phyloP scores from a whole-genome alignment of 495 filamentous ascomycete species.

The Penicillium fimorum region DNA sequence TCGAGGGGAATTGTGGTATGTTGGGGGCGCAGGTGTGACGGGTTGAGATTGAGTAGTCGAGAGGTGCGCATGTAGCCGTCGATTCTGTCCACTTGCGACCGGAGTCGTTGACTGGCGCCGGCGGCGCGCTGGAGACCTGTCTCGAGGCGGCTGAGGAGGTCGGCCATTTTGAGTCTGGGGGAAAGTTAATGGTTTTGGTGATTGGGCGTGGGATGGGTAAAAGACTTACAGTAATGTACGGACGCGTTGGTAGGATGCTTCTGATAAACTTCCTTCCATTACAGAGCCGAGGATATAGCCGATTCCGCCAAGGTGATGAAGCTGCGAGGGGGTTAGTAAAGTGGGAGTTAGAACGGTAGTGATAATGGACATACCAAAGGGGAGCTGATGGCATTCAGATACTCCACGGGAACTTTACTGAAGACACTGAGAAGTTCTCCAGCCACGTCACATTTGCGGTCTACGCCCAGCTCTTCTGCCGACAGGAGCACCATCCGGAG shows the following conservation, averaged over 20 bases:
- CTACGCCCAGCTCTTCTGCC: slow-evolving; percentile 38
- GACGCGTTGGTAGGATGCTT: slow-evolving; percentile 44
- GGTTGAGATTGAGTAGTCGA: slow-evolving; percentile 19
- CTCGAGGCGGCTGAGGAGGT: slow-evolving; percentile 48
- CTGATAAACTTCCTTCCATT: slow-evolving; percentile 48
- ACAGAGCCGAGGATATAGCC: slow-evolving; percentile 50
- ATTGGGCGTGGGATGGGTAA: background rate
- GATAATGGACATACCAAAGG: slow-evolving; percentile 33
- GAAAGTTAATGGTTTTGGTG: background rate
- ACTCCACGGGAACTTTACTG: slow-evolving; percentile 42
- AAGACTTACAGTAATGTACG: slow-evolving; percentile 39
- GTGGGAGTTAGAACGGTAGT: background rate
- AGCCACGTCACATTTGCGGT: slow-evolving; percentile 49
- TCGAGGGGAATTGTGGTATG: slow-evolving; percentile 7
- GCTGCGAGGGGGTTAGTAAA: slow-evolving; percentile 10
- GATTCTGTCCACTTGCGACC: slow-evolving; percentile 44
- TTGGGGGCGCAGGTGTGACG: slow-evolving; percentile 12
- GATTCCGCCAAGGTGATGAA: slow-evolving; percentile 51
- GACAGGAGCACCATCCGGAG: slow-evolving; percentile 50
- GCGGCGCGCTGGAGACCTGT: slow-evolving; percentile 37
- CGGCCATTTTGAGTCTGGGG: slow-evolving; percentile 43
- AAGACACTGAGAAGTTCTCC: slow-evolving; percentile 47
- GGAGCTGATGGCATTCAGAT: slow-evolving; percentile 49
- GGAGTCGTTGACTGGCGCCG: slow-evolving; percentile 41
- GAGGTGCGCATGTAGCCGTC: slow-evolving; percentile 49